Conservation (phyloP, 108 stramenopile species). For the Conticribra guillardii region DNA sequence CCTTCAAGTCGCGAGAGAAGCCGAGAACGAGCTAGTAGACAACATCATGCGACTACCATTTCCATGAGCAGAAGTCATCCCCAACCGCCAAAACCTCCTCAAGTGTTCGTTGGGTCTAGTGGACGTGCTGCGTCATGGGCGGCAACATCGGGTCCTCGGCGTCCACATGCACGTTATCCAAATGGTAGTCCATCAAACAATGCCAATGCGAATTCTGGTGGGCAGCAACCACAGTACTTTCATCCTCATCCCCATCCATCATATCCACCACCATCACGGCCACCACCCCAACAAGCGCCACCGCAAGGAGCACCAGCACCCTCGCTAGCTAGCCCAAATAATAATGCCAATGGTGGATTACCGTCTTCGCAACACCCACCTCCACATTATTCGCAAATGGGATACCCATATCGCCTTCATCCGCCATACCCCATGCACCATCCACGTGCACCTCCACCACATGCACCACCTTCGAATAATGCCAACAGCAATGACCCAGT, state of each 20-base stretch:
- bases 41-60: not conserved
- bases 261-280: constrained; percentile 1
- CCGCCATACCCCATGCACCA: not conserved
- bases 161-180: constrained; percentile 20
- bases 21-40: too few species aligned
- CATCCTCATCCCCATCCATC: not conserved
- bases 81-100: not conserved
- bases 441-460: not conserved
- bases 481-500: not conserved
- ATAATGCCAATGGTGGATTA: not conserved
- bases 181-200: constrained; percentile 14
- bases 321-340: too few species aligned
- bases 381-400: not conserved
- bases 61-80: constrained; percentile 3
- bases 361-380: not conserved
- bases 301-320: too few species aligned
- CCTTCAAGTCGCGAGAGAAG: not conserved
- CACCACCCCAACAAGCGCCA: not conserved
- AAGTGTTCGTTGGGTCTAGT: not conserved
- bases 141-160: constrained; percentile 4
- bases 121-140: not conserved
- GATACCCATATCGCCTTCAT: not conserved
- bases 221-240: not conserved
- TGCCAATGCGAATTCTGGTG: not conserved
- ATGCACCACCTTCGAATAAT: not conserved